Evolutionary conservation across 495 filamentous ascomycete species (phyloP).

Genomic region (Penicillium chermesinum): DNA sequence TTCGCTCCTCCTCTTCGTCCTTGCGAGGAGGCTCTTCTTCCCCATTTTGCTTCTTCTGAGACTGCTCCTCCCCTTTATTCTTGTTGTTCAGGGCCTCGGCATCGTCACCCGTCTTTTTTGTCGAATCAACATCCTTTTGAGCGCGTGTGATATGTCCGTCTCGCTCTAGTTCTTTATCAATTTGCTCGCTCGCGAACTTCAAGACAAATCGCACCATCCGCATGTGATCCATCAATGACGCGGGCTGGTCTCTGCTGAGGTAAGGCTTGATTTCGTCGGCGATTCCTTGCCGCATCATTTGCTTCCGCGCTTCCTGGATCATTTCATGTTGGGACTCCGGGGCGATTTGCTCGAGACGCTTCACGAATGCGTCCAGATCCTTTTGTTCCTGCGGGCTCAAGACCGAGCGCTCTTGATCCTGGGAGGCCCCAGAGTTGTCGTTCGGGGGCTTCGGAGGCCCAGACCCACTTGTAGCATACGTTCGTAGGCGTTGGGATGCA

Average conservation of each 20-base stretch:
- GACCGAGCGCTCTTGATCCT: slow-evolving; percentile 27
- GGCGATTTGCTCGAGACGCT: slow-evolving; percentile 26
- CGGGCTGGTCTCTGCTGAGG: slow-evolving; percentile 28
- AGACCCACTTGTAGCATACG: slow-evolving; percentile 50
- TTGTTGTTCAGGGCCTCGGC: background rate
- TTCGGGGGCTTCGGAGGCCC: slow-evolving; percentile 46
- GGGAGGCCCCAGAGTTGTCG: slow-evolving; percentile 27
- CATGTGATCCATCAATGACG: slow-evolving; percentile 37
- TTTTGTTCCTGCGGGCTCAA: slow-evolving; percentile 36
- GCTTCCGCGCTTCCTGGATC: slow-evolving; percentile 26
- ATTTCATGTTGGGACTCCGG: slow-evolving; percentile 25
- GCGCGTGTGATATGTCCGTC: background rate
- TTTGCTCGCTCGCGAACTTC: slow-evolving; percentile 38
- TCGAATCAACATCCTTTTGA: slow-evolving; percentile 27
- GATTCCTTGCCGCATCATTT: slow-evolving; percentile 31
- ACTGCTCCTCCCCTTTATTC: slow-evolving; percentile 26
- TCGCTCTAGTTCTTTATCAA: slow-evolving; percentile 43
- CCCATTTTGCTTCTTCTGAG: slow-evolving; percentile 23
- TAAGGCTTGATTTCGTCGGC: slow-evolving; percentile 29
- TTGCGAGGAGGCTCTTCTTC: slow-evolving; percentile 16
- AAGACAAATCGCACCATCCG: slow-evolving; percentile 32
- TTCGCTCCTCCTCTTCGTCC: slow-evolving; percentile 7
- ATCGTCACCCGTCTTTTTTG: slow-evolving; percentile 28
- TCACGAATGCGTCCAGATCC: slow-evolving; percentile 27
- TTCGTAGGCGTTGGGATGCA: slow-evolving; percentile 43